These are phyloP conservation scores for Saccharomyces paradoxus DNA, from an alignment of 805 yeast genomes.

Conservation along the genomic window DNA sequence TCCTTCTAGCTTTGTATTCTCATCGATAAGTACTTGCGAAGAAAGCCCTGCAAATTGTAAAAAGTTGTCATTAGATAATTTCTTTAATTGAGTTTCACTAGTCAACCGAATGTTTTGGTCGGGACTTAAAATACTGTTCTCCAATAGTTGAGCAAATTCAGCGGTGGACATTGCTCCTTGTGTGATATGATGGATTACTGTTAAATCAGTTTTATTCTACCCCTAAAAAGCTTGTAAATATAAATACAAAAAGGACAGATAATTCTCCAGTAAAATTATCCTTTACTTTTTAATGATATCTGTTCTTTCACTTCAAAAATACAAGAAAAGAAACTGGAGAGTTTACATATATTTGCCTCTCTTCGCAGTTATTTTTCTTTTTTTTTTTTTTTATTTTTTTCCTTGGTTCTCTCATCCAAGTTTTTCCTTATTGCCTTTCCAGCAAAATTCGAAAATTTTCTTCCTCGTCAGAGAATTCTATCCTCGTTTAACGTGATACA, in stretches of 20 bases:
- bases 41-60: conserved; percentile 63
- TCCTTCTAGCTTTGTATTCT: conserved; percentile 60
- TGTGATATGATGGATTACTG: not conserved
- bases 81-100: conserved; percentile 71
- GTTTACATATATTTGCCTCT: not conserved
- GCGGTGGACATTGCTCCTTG: conserved; percentile 20
- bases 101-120: conserved; percentile 58
- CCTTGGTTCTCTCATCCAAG: not conserved
- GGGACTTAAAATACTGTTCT: conserved; percentile 66
- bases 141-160: conserved; percentile 64
- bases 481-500: not conserved
- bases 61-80: conserved; percentile 68
- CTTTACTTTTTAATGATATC: not conserved
- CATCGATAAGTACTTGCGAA: conserved; percentile 63
- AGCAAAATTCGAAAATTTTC: not conserved
- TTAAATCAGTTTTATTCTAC: not conserved
- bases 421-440: not conserved
- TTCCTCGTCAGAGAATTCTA: not conserved
- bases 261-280: not conserved
- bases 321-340: not conserved
- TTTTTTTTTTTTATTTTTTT: not conserved
- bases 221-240: not conserved
- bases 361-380: not conserved
- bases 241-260: not conserved
- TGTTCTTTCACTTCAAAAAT: not conserved